These are phyloP conservation scores for Lachancea lanzarotensis DNA, from an alignment of 805 yeast genomes.

Conservation along the genomic window DNA sequence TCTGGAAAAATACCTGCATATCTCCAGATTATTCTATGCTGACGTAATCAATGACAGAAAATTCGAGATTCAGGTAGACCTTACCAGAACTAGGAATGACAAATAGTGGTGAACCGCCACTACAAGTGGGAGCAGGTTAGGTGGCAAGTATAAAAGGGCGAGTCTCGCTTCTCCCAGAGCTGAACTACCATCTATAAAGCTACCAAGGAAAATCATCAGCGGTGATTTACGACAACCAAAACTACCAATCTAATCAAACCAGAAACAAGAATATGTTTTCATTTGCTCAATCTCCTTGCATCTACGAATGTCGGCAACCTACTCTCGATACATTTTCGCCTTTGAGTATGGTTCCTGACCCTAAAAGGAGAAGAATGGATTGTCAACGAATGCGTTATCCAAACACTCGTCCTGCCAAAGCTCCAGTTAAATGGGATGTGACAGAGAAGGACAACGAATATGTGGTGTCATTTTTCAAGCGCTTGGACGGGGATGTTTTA, in stretches of 20 bases:
- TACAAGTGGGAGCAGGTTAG: no score
- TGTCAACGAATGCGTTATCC: not conserved
- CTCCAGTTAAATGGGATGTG: conserved; percentile 11
- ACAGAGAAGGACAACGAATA: conserved; percentile 14
- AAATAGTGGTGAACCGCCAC: not conserved
- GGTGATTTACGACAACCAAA: not conserved
- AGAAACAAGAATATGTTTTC: conserved; percentile 15
- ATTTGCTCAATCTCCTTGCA: conserved; percentile 20
- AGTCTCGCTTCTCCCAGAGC: not conserved
- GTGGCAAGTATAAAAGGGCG: not conserved
- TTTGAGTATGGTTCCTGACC: conserved; percentile 10
- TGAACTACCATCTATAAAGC: not conserved
- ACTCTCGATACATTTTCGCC: conserved; percentile 9
- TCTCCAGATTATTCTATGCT: not conserved
- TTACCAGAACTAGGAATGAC: conserved; percentile 1
- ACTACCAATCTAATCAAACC: not conserved
- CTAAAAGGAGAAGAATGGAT: conserved; percentile 11
- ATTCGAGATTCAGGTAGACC: conserved; percentile 1
- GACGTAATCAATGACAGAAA: conserved; percentile 3
- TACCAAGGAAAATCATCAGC: not conserved
- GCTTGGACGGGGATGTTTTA: conserved; percentile 17
- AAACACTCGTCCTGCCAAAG: not conserved
- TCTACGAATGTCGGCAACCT: conserved; percentile 22
- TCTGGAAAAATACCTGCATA: not conserved
- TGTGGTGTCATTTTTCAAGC: conserved; percentile 17